phyloP scores from a whole-genome alignment of 805 yeast genomes.

The Tetrapisispora phaffii region DNA sequence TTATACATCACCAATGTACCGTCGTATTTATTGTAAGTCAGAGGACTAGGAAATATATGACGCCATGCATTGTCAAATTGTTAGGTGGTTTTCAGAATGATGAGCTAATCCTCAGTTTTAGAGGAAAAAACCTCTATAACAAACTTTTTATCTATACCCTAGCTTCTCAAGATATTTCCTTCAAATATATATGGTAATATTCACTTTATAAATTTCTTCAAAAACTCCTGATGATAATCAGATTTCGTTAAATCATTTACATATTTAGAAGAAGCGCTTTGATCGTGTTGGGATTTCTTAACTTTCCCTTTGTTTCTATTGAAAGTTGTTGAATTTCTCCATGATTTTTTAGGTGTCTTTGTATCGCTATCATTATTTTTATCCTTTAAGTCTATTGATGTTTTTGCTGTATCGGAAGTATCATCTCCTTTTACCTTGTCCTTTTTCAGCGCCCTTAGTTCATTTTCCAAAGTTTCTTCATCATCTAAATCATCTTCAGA shows the following conservation, averaged over 20 bases:
- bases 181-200: not conserved
- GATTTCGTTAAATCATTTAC: constrained; percentile 32
- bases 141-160: too few species aligned
- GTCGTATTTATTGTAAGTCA: too few species aligned
- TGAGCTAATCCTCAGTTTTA: too few species aligned
- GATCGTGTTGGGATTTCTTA: constrained; percentile 19
- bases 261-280: constrained; percentile 9
- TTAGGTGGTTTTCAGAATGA: too few species aligned
- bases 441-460: constrained; percentile 29
- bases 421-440: constrained; percentile 31
- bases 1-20: too few species aligned
- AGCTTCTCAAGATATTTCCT: too few species aligned
- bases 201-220: constrained; percentile 32
- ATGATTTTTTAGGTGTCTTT: not conserved
- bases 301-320: constrained; percentile 15
- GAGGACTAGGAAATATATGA: too few species aligned
- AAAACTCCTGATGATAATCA: constrained; percentile 34
- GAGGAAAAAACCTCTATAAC: too few species aligned
- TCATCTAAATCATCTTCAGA: constrained; percentile 14
- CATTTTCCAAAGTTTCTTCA: constrained; percentile 32
- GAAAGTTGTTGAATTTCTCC: constrained; percentile 12
- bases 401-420: constrained; percentile 37
- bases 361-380: constrained; percentile 26
- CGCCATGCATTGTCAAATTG: too few species aligned
- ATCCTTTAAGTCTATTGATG: constrained; percentile 30